A percentile compares a stretch with the other conserved stretches of the same genome.
These are phyloP conservation scores for Ganoderma resinaceum DNA, from an alignment of 1,284 basidiomycete genomes.

Conservation along the genomic window DNA sequence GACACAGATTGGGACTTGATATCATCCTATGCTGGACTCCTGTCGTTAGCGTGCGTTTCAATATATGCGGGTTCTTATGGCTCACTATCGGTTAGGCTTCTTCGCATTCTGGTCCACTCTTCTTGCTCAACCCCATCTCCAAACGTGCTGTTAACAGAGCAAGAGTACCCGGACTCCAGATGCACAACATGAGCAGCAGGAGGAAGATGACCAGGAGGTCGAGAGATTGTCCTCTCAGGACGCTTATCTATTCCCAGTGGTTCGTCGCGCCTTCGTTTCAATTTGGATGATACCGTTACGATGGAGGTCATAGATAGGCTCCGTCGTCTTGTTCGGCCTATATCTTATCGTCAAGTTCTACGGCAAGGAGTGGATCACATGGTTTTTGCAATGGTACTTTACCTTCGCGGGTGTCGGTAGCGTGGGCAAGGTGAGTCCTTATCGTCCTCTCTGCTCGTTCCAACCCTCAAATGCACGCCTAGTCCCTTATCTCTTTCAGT, in stretches of 20 bases:
- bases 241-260: constrained; percentile 81
- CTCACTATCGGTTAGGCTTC: neutral
- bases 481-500: constrained; percentile 60
- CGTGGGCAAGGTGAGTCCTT: constrained; percentile 68
- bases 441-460: constrained; percentile 4
- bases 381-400: constrained; percentile 81
- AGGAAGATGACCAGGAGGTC: constrained; percentile 56
- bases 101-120: neutral
- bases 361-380: constrained; percentile 86
- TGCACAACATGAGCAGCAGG: constrained; percentile 44
- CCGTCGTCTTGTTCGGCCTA: constrained; percentile 67
- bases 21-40: neutral
- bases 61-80: neutral
- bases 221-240: constrained; percentile 72
- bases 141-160: too few relatives aligned
- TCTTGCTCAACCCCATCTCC: neutral
- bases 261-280: constrained; percentile 43
- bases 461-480: constrained; percentile 16
- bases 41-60: neutral
- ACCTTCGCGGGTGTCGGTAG: constrained; percentile 66
- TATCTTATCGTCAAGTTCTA: constrained; percentile 80
- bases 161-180: constrained; percentile 8
- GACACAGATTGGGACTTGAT: constrained; percentile 58
- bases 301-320: constrained; percentile 59
- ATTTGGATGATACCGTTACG: constrained; percentile 17